Base-by-base conservation (phyloP, 768 basidiomycete species). In the Termitomyces titanicus region DNA sequence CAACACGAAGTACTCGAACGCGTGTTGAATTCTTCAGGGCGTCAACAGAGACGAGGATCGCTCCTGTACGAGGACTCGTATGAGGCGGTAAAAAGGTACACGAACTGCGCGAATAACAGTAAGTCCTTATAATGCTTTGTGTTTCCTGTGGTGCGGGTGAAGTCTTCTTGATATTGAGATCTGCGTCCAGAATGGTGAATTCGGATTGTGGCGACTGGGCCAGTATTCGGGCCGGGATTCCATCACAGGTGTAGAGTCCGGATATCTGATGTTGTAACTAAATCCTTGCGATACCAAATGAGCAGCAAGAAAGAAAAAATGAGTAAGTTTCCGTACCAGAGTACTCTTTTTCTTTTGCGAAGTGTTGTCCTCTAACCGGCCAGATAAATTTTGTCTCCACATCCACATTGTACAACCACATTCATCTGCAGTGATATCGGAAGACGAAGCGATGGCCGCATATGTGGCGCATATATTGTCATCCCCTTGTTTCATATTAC, bases 351-450 rank as follows among this genome's bases (percentile, higher is more conserved):
- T 79, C 64, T 71, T 77, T 69, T 67, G 70, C 39, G 63, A 70
- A 53, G 58, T 62, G n/a, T 64, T 67, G 46, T 71, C 69, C 47
- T 52, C 61, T 58, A 65, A 60, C 24, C 60, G 65, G 15, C 73
- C 71, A 29, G 73, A 75, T n/a, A 80, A 54, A 54, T 72, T 73
- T 61, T 86, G 81, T 60, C 72, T 77, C 84, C 88, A 88, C 53
- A 74, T 71, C 80, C 84, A 86, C 47, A 89, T 69, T 0, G 79
- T 82, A 46, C 79, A 74, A 5, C 77, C 78, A 42, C 68, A 66
- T 20, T 77, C 72, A 22, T 77, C 72, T 37, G 59, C 39, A 33
- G 68, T 54, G 1, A 81, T 52, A 22, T 80, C 82, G 6, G 83
- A 70, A 20, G 81, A 78, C 3, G 73, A 66, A 24, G 72, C 71